These are phyloP conservation scores for Chaetomiaceae sp. DNA, from an alignment of 2,329 filamentous ascomycete species.

Conservation along the genomic window DNA sequence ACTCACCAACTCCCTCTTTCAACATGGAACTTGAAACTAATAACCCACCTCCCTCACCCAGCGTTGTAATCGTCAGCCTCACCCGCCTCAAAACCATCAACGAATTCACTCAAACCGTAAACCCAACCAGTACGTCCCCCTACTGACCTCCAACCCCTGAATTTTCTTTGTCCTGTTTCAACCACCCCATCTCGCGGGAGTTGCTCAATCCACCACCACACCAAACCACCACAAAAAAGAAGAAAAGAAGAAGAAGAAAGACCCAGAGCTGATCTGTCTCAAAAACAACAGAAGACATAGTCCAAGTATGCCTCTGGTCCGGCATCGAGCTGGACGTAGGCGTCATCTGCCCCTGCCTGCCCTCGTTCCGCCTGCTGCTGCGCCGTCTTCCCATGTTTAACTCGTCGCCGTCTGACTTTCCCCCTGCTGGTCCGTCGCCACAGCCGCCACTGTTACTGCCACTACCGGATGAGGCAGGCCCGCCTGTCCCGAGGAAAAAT, in stretches of 20 bases:
- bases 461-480: too few species aligned
- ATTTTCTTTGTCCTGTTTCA: too few species aligned
- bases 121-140: slow-evolving; percentile 21
- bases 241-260: too few species aligned
- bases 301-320: slow-evolving; percentile 20
- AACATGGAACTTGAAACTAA: too few species aligned
- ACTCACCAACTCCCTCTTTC: too few species aligned
- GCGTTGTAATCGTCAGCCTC: slow-evolving; percentile 20
- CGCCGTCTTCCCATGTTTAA: slow-evolving; percentile 13
- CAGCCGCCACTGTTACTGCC: too few species aligned
- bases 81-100: slow-evolving; percentile 23
- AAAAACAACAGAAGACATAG: slow-evolving; percentile 16
- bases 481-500: too few species aligned
- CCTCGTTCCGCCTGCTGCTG: slow-evolving; percentile 20
- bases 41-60: neutral
- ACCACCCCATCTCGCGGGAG: too few species aligned
- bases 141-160: too few species aligned
- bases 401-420: too few species aligned
- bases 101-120: slow-evolving; percentile 14
- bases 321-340: slow-evolving; percentile 22
- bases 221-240: neutral
- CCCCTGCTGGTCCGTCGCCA: too few species aligned
- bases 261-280: too few species aligned
- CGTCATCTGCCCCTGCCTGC: slow-evolving; percentile 24
- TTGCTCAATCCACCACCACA: neutral